These are phyloP conservation scores for Taxillus chinensis DNA, from an alignment of 164 flowering plant genomes.

Conservation along the genomic window DNA sequence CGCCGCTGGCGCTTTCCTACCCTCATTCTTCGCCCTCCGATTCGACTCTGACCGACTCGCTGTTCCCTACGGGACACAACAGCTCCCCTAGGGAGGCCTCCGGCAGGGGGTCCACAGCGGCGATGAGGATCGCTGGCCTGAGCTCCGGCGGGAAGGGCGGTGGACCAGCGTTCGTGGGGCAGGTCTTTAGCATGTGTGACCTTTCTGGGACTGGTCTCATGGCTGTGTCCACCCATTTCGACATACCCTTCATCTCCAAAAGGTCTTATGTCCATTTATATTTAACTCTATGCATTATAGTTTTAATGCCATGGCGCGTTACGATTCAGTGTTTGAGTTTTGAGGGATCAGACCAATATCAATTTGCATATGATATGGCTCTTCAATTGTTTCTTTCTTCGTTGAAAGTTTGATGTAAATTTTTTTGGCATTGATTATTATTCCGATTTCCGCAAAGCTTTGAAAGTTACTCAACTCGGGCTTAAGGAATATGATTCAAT, in stretches of 20 bases:
- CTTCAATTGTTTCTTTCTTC: too few species aligned
- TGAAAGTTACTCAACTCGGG: too few species aligned
- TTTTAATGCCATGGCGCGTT: too few species aligned
- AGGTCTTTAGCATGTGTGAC: conserved; percentile 94
- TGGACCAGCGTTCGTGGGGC: conserved; percentile 97
- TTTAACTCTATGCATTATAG: neutral
- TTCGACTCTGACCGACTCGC: conserved; percentile 12
- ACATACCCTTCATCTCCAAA: conserved; percentile 68
- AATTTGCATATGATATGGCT: too few species aligned
- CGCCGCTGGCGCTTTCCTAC: neutral
- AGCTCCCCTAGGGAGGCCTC: conserved; percentile 16
- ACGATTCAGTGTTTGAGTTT: too few species aligned
- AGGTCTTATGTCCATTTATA: conserved; percentile 26
- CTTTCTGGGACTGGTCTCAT: conserved; percentile 88
- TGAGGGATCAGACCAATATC: too few species aligned
- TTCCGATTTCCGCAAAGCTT: too few species aligned
- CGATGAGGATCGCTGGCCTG: conserved; percentile 41
- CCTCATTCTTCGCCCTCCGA: conserved; percentile 4
- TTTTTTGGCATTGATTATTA: too few species aligned
- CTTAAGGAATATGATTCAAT: too few species aligned
- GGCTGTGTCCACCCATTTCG: conserved; percentile 71
- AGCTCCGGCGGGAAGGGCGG: conserved; percentile 36
- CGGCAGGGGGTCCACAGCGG: conserved; percentile 39
- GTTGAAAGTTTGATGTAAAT: too few species aligned
- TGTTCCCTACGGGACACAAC: conserved; percentile 11